These are phyloP conservation scores for Mentha longifolia DNA, from an alignment of 257 asterid genomes.

Conservation along the genomic window DNA sequence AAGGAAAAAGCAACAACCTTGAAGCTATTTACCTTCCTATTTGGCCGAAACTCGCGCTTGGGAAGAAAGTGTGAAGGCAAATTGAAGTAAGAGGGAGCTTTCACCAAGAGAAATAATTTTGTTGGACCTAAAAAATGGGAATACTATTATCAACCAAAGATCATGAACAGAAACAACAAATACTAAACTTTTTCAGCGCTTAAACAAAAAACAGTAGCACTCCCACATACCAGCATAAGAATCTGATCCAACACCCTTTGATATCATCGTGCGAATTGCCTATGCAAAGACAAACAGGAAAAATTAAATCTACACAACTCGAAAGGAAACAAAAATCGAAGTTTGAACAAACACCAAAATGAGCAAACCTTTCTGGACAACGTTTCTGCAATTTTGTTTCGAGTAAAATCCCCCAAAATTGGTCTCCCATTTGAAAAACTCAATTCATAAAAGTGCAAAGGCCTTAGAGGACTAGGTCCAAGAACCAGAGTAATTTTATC, in stretches of 20 bases:
- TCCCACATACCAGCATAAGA: conserved; percentile 64
- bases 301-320: background rate
- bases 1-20: background rate
- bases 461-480: conserved; percentile 92
- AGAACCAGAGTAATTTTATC: conserved; percentile 67
- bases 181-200: conserved; percentile 53
- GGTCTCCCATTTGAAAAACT: conserved; percentile 50
- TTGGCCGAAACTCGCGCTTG: conserved; percentile 77
- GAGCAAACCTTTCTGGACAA: conserved; percentile 74
- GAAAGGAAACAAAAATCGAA: background rate
- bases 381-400: conserved; percentile 63
- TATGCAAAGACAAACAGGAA: conserved; percentile 33
- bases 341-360: conserved; percentile 8
- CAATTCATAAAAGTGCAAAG: conserved; percentile 77
- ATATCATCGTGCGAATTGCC: conserved; percentile 85
- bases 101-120: conserved; percentile 78
- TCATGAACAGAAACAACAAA: conserved; percentile 14
- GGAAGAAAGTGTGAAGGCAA: conserved; percentile 89
- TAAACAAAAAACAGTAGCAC: background rate
- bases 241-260: conserved; percentile 86
- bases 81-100: conserved; percentile 73
- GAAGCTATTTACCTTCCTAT: conserved; percentile 59
- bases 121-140: conserved; percentile 64
- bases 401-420: conserved; percentile 50
- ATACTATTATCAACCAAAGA: conserved; percentile 38